phyloP scores from a whole-genome alignment of 805 yeast genomes.

The Zygotorulaspora chibaensis region DNA sequence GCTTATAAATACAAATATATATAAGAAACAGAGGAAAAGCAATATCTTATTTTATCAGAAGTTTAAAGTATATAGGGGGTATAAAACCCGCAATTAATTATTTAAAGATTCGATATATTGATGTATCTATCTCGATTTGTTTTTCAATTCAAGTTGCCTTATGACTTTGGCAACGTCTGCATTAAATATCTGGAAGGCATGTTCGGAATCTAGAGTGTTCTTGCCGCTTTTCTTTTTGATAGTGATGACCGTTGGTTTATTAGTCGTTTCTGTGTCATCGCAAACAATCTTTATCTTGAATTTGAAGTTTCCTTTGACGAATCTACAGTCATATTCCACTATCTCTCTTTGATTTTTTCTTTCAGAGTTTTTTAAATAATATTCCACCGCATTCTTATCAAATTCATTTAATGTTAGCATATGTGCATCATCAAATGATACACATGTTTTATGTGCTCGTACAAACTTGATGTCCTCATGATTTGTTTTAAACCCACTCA shows the following conservation, averaged over 20 bases:
- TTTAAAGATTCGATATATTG: no score
- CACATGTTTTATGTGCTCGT: slow-evolving; percentile 22
- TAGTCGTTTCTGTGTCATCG: background rate
- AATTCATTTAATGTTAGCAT: slow-evolving; percentile 27
- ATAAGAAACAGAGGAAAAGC: no score
- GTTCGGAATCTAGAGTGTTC: slow-evolving; percentile 8
- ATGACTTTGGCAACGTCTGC: slow-evolving; percentile 21
- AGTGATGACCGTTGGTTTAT: slow-evolving; percentile 13
- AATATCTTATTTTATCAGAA: no score
- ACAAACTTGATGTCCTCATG: slow-evolving; percentile 8
- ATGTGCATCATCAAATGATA: slow-evolving; percentile 31
- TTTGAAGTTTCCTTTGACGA: slow-evolving; percentile 25
- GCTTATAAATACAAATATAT: no score
- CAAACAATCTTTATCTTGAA: slow-evolving; percentile 27
- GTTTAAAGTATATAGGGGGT: no score
- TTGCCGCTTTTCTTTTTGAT: slow-evolving; percentile 23
- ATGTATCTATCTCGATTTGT: background rate
- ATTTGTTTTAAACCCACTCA: slow-evolving; percentile 19
- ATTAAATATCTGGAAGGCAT: slow-evolving; percentile 24
- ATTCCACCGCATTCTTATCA: slow-evolving; percentile 26
- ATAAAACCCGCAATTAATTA: no score
- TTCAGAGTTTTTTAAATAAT: slow-evolving; percentile 21
- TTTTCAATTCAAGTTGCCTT: slow-evolving; percentile 10
- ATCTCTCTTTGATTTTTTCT: slow-evolving; percentile 16
- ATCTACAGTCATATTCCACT: slow-evolving; percentile 31